Percentiles rank a stretch among this genome's conserved stretches.
phyloP scores from a whole-genome alignment of 2,329 filamentous ascomycete genomes.

The Microcyclospora tardicrescens region DNA sequence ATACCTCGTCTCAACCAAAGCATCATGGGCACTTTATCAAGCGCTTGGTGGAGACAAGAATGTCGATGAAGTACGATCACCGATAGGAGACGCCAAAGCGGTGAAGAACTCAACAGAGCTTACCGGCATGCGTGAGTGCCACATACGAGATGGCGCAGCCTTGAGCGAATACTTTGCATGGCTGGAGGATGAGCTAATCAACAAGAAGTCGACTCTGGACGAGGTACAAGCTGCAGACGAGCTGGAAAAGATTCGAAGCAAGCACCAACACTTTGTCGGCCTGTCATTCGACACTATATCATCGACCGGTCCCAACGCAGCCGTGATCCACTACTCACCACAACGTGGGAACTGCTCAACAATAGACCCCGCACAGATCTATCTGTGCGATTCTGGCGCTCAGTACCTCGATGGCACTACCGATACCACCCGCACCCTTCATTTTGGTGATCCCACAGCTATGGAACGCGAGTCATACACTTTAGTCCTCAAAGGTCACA shows the following conservation, averaged over 20 bases:
- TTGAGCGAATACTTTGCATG: conserved; percentile 89
- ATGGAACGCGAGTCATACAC: conserved; percentile 86
- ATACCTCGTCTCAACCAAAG: conserved; percentile 75
- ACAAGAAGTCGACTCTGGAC: conserved; percentile 60
- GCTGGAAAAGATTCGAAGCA: conserved; percentile 61
- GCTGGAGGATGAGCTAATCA: conserved; percentile 77
- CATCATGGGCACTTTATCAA: conserved; percentile 83
- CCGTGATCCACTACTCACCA: conserved; percentile 90
- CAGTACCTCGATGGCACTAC: conserved; percentile 94
- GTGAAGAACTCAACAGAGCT: conserved; percentile 86
- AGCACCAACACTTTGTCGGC: conserved; percentile 66
- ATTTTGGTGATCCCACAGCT: conserved; percentile 73
- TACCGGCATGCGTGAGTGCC: conserved; percentile 84
- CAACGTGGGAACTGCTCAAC: conserved; percentile 67
- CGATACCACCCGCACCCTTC: conserved; percentile 84
- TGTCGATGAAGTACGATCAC: conserved; percentile 77
- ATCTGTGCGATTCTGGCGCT: conserved; percentile 94
- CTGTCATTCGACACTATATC: conserved; percentile 94
- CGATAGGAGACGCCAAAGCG: conserved; percentile 80
- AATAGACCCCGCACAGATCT: conserved; percentile 75
- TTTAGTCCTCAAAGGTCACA: conserved; percentile 85
- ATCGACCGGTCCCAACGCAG: conserved; percentile 82
- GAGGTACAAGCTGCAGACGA: conserved; percentile 90
- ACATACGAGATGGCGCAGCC: conserved; percentile 84
- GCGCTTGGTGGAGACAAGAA: conserved; percentile 73